Evolutionary conservation across 106 monocot genomes (phyloP).

Genomic region (Agapanthus africanus): DNA sequence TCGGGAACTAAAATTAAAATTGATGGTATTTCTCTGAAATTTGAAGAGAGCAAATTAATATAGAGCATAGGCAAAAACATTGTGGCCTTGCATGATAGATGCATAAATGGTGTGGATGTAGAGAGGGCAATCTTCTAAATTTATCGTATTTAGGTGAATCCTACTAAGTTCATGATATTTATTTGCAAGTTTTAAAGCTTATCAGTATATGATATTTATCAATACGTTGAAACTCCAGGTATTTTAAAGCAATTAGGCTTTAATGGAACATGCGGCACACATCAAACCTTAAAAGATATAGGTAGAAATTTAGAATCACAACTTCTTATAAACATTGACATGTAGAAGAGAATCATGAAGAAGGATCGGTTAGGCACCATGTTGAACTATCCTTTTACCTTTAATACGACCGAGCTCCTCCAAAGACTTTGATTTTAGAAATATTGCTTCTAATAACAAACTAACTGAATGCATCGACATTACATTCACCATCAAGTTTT

Average conservation of each 20-base stretch:
- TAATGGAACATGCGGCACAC: not conserved
- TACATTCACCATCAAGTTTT: conserved; percentile 19
- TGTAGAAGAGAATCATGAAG: not conserved
- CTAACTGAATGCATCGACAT: conserved; percentile 87
- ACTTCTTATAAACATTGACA: not conserved
- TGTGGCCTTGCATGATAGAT: not conserved
- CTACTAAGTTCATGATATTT: not conserved
- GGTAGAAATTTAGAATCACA: not conserved
- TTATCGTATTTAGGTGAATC: too few species aligned
- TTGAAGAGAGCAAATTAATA: not conserved
- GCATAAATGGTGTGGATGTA: not conserved
- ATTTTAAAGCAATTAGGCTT: not conserved
- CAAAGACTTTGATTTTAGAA: conserved; percentile 77
- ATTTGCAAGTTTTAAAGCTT: not conserved
- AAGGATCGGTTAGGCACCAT: not conserved
- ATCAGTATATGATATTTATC: not conserved
- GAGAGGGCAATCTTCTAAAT: too few species aligned
- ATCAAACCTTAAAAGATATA: not conserved
- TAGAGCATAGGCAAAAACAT: not conserved
- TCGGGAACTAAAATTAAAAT: not conserved
- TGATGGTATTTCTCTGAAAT: not conserved
- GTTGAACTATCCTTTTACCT: conserved; percentile 33
- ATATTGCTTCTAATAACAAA: conserved; percentile 71
- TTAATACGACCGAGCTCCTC: conserved; percentile 47
- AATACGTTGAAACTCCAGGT: not conserved